A percentile compares a stretch with the other conserved stretches of the same genome.
These are phyloP conservation scores for Lentinula detonsa DNA, from an alignment of 768 basidiomycete species.

Conservation along the genomic window DNA sequence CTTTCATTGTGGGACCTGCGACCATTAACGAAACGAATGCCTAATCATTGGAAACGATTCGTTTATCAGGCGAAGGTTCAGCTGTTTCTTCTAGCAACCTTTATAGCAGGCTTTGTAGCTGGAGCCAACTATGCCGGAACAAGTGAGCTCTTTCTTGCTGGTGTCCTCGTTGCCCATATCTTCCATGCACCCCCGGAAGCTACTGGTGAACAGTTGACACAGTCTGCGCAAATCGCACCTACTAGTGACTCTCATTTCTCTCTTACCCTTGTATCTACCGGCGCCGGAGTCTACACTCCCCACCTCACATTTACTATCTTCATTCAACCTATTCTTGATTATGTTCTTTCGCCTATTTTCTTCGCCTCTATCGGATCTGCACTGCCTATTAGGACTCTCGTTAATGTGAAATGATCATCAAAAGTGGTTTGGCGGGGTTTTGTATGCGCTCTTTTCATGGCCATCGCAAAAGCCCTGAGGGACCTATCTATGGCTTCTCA, in stretches of 20 bases:
- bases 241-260: background rate
- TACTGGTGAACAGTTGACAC: background rate
- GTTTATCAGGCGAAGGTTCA: slow-evolving; percentile 14
- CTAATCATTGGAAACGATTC: background rate
- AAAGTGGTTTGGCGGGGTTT: slow-evolving; percentile 47
- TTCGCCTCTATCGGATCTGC: slow-evolving; percentile 60
- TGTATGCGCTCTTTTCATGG: slow-evolving; percentile 54
- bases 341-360: slow-evolving; percentile 55
- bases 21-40: background rate
- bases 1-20: slow-evolving; percentile 20
- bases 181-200: slow-evolving; percentile 11
- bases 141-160: slow-evolving; percentile 54
- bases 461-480: slow-evolving; percentile 42
- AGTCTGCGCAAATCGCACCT: slow-evolving; percentile 4
- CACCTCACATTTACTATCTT: slow-evolving; percentile 26
- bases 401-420: slow-evolving; percentile 32
- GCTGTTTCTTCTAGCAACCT: slow-evolving; percentile 29
- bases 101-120: slow-evolving; percentile 39
- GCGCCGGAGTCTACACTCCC: background rate
- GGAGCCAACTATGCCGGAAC: slow-evolving; percentile 49
- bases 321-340: slow-evolving; percentile 30
- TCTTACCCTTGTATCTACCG: background rate
- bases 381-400: slow-evolving; percentile 39
- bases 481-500: slow-evolving; percentile 39
- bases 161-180: slow-evolving; percentile 37